Evolutionary conservation across 768 basidiomycete genomes (phyloP).

Genomic region (Mycena chlorophos): DNA sequence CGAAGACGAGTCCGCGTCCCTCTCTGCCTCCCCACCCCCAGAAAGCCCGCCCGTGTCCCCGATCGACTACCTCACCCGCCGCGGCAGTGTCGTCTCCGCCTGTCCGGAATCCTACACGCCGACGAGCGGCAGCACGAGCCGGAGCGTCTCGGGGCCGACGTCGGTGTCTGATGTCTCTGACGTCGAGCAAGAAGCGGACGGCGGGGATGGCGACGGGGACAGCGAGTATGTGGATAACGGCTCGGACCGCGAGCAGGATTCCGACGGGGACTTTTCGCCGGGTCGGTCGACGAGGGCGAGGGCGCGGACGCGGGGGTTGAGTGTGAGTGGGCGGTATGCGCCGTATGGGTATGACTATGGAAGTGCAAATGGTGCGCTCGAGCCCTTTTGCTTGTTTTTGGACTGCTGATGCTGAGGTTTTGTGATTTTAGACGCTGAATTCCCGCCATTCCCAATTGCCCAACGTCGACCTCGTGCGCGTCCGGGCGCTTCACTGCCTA

Average conservation of each 20-base stretch:
- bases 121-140: background rate
- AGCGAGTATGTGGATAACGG: slow-evolving; percentile 1
- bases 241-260: background rate
- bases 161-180: background rate
- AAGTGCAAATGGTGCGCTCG: background rate
- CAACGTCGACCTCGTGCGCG: background rate
- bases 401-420: background rate
- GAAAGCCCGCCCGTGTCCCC: background rate
- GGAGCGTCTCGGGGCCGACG: background rate
- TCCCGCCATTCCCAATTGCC: background rate
- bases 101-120: too few species aligned
- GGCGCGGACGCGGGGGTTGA: background rate
- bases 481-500: background rate
- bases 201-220: background rate
- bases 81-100: too few species aligned
- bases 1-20: too few species aligned
- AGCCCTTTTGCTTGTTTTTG: background rate
- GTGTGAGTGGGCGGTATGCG: background rate
- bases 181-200: background rate
- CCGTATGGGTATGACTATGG: background rate
- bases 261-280: background rate
- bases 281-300: background rate
- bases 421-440: background rate
- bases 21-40: background rate
- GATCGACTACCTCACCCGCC: background rate